These are phyloP conservation scores for Solanum appendiculatum DNA, from an alignment of 257 asterid genomes.

Conservation along the genomic window DNA sequence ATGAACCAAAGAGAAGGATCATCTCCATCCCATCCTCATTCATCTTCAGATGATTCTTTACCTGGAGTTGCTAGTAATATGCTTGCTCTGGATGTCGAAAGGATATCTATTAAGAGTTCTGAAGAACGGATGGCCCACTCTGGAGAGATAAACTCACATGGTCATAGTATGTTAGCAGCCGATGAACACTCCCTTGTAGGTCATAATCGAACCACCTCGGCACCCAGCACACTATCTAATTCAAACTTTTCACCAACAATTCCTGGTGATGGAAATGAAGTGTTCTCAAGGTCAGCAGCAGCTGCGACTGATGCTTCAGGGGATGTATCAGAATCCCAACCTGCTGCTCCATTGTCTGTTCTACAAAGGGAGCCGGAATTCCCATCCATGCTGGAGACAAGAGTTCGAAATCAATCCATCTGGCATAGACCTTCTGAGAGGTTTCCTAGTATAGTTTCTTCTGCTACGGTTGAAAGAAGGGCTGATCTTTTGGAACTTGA, in stretches of 20 bases:
- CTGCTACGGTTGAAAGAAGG: constrained; percentile 18
- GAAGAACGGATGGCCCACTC: constrained; percentile 10
- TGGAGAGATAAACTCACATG: neutral
- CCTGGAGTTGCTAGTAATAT: constrained; percentile 11
- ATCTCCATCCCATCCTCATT: constrained; percentile 6
- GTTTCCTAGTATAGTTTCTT: constrained; percentile 24
- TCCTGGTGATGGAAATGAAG: constrained; percentile 15
- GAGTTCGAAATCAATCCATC: constrained; percentile 20
- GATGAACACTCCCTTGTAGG: constrained; percentile 11
- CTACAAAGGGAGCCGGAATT: constrained; percentile 13
- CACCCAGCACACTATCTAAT: constrained; percentile 12
- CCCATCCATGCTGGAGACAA: constrained; percentile 13
- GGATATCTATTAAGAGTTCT: constrained; percentile 4
- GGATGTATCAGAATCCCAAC: constrained; percentile 2
- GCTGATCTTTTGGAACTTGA: constrained; percentile 20
- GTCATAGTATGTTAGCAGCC: neutral
- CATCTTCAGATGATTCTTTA: constrained; percentile 21
- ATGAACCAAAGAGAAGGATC: constrained; percentile 6
- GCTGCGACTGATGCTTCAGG: constrained; percentile 4
- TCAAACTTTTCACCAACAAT: constrained; percentile 2
- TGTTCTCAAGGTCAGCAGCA: neutral
- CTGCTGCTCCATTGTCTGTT: neutral
- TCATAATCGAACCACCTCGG: constrained; percentile 16
- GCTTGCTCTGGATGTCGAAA: constrained; percentile 6
- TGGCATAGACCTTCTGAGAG: constrained; percentile 19